Conservation (phyloP, 2,329 filamentous ascomycete species). For the Trichophyton equinum region DNA sequence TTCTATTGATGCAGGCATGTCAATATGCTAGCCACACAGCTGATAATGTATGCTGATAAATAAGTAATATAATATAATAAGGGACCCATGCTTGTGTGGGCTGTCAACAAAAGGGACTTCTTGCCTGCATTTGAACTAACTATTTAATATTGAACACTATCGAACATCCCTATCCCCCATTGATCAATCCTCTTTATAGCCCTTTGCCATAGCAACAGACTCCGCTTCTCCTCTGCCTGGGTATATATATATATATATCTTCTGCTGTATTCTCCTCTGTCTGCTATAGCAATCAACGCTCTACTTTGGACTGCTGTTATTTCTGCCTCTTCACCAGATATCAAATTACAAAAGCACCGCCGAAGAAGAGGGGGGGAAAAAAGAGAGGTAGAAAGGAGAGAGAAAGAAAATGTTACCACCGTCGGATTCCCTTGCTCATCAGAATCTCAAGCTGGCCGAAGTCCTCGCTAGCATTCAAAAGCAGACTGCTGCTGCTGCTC, state of each 20-base stretch:
- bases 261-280: not conserved
- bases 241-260: not conserved
- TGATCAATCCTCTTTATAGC: not conserved
- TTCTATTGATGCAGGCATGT: not conserved
- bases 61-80: not conserved
- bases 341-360: not conserved
- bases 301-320: no score
- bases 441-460: slow-evolving; percentile 20
- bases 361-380: no score
- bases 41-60: not conserved
- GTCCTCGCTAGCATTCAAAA: slow-evolving; percentile 14
- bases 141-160: no score
- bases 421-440: slow-evolving; percentile 20
- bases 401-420: slow-evolving; percentile 19
- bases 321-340: not conserved
- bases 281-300: not conserved
- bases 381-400: not conserved
- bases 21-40: not conserved
- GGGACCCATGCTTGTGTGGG: not conserved
- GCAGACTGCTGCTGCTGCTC: slow-evolving; percentile 8
- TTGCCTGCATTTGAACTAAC: not conserved
- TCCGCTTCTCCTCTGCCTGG: not conserved
- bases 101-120: not conserved
- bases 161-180: not conserved
- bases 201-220: not conserved